phyloP scores from a whole-genome alignment of 108 stramenopile species.

The Cyclotella distinguenda region DNA sequence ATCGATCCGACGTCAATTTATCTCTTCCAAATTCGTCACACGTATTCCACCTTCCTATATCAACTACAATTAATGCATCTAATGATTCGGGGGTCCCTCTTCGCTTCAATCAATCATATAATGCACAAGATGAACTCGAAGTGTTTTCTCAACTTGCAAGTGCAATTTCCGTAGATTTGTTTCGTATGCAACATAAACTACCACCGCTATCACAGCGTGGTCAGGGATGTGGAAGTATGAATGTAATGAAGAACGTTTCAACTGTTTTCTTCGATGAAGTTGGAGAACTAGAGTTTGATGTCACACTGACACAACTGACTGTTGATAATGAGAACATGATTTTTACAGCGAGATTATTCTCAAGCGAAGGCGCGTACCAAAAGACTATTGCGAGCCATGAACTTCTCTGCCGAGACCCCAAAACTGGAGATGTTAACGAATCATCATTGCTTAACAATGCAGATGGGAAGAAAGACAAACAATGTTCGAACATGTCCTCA shows the following conservation, averaged over 20 bases:
- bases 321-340: slow-evolving; percentile 41
- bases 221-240: background rate
- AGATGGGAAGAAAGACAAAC: slow-evolving; percentile 19
- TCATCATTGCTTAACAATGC: slow-evolving; percentile 6
- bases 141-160: slow-evolving; percentile 63
- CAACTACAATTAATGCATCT: slow-evolving; percentile 57
- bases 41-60: slow-evolving; percentile 79
- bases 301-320: slow-evolving; percentile 58
- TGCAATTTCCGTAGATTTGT: slow-evolving; percentile 68
- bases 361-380: slow-evolving; percentile 73
- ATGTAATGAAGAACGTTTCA: slow-evolving; percentile 10
- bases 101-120: slow-evolving; percentile 43
- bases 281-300: slow-evolving; percentile 54
- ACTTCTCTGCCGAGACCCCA: slow-evolving; percentile 71
- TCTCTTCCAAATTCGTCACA: slow-evolving; percentile 42
- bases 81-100: slow-evolving; percentile 74
- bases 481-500: slow-evolving; percentile 11
- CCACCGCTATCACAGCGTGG: slow-evolving; percentile 25
- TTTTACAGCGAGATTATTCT: slow-evolving; percentile 68
- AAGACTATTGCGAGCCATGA: slow-evolving; percentile 49
- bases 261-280: slow-evolving; percentile 41
- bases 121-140: slow-evolving; percentile 49
- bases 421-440: slow-evolving; percentile 57
- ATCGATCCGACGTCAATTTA: background rate
- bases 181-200: slow-evolving; percentile 56